Evolutionary conservation across 495 filamentous ascomycete species (phyloP), one percentile per base, ranked within the genome.

Genomic region (Diplogelasinospora grovesii): DNA sequence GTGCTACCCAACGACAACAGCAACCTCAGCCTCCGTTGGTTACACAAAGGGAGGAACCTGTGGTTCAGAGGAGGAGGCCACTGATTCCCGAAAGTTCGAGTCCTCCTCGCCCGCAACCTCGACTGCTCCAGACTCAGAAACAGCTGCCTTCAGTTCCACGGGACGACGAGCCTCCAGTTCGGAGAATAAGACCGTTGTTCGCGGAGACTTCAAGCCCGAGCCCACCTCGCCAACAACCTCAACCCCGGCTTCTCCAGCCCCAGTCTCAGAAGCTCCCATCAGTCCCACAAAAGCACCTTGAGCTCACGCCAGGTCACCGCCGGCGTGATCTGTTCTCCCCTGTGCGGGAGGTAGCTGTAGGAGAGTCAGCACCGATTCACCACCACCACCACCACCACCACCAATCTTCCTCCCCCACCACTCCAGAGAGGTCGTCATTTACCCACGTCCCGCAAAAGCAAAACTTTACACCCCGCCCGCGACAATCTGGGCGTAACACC

Each of bases 401-500:
- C 11, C 49, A 36, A 26, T 51, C 32, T 41, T 49, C 27, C 26
- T 54, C 32, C 30, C 57, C 56, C 10, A 54, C 48, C 7, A 59
- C 63, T 3, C 59, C 61, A 3, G 57, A 66, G 38, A 45, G 21
- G 14, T 11, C 9, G 18, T 32, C n/a, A 26, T 49, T 28, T 27
- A 28, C 13, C 9, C 45, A 43, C 14, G 61, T 71, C 28, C 61
- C 64, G 20, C 70, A 74, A 35, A 73, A 74, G 51, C 50, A 49
- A 38, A 71, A 75, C 39, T 75, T 75, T 41, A 70, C 68, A 0
- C 71, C 73, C 14, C 60, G 60, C 9, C 60, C 46, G 7, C 56
- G 70, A 8, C 49, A 65, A 11, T 52, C 46, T 20, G 24, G 50
- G 6, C 20, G 30, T 4, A 25, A 40, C 15, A 46, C 44, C 11